Conservation (phyloP, 176 grass and related monocot genomes). For the Pontederia paniculata region DNA sequence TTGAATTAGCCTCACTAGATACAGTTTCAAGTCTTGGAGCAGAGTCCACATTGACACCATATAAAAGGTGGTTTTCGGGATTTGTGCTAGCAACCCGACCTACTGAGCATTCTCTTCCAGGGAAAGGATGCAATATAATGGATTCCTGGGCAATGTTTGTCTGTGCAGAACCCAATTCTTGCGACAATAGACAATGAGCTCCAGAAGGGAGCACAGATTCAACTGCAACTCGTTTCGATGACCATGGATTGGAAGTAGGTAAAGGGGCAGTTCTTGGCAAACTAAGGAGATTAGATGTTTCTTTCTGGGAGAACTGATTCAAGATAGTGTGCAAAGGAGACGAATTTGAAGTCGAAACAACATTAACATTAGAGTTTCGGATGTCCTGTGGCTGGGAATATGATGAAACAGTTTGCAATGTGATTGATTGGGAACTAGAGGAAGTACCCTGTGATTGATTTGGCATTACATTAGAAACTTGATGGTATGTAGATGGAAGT, state of each 20-base stretch:
- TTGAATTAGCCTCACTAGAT: conserved; percentile 47
- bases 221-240: conserved; percentile 61
- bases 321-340: conserved; percentile 39
- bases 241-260: conserved; percentile 50
- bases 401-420: conserved; percentile 31
- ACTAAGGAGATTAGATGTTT: conserved; percentile 38
- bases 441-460: conserved; percentile 34
- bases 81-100: conserved; percentile 49
- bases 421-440: conserved; percentile 31
- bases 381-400: conserved; percentile 55
- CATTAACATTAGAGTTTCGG: conserved; percentile 36
- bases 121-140: conserved; percentile 37
- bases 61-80: conserved; percentile 51
- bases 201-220: conserved; percentile 52
- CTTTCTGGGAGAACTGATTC: conserved; percentile 46
- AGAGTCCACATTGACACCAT: conserved; percentile 54
- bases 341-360: conserved; percentile 36
- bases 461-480: conserved; percentile 35
- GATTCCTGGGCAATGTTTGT: conserved; percentile 35
- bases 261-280: conserved; percentile 48
- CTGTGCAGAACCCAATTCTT: conserved; percentile 41
- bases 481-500: conserved; percentile 34
- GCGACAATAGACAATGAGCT: conserved; percentile 27
- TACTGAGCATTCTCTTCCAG: conserved; percentile 60
- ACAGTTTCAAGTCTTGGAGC: conserved; percentile 37